Evolutionary conservation across 176 grass and related monocot species (phyloP).

Genomic region (Raddia distichophylla): DNA sequence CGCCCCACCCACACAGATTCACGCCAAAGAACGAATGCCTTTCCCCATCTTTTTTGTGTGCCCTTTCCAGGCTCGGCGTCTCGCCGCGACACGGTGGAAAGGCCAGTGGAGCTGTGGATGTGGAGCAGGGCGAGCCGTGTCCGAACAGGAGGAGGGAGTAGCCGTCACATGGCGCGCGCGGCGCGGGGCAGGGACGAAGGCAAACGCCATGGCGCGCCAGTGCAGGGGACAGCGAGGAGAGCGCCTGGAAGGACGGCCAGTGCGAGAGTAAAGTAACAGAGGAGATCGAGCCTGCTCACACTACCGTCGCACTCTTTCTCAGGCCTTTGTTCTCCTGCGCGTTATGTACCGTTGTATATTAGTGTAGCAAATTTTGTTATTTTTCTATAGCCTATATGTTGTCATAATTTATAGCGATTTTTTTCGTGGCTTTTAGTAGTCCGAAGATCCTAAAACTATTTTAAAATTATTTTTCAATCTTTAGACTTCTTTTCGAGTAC

Average conservation of each 20-base stretch:
- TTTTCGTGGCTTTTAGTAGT: too few relatives aligned
- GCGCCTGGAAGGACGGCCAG: slow-evolving; percentile 26
- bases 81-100: slow-evolving; percentile 2
- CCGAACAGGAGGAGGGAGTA: background rate
- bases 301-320: too few relatives aligned
- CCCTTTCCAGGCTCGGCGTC: slow-evolving; percentile 36
- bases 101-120: background rate
- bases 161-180: slow-evolving; percentile 35
- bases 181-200: background rate
- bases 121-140: too few relatives aligned
- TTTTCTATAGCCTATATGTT: too few relatives aligned
- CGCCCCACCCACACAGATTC: background rate
- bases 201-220: background rate
- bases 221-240: background rate
- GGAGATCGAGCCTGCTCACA: too few relatives aligned
- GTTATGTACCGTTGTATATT: too few relatives aligned
- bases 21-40: slow-evolving; percentile 1
- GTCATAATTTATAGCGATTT: too few relatives aligned
- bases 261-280: slow-evolving; percentile 3
- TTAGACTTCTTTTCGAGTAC: too few relatives aligned
- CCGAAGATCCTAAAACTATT: too few relatives aligned
- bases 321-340: too few relatives aligned
- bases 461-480: too few relatives aligned
- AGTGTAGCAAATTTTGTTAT: too few relatives aligned
- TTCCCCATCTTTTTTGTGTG: slow-evolving; percentile 24